Evolutionary conservation across 768 basidiomycete species (phyloP).

Genomic region (Tremella fuciformis): DNA sequence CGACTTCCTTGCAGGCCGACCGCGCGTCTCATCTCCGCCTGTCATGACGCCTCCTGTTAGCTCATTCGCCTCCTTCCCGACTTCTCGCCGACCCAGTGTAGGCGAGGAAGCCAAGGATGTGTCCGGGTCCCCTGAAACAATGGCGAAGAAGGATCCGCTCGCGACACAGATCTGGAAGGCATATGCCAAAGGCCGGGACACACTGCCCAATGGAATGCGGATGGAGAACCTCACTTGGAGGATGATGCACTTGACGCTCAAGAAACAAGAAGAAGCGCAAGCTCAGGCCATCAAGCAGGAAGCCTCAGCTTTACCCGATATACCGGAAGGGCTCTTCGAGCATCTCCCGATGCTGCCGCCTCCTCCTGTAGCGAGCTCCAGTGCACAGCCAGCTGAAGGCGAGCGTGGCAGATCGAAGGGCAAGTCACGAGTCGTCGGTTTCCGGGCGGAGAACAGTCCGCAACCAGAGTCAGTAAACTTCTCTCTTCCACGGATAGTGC

Average conservation of each 20-base stretch:
- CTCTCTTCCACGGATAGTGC: conserved; percentile 53
- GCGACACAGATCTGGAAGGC: conserved; percentile 97
- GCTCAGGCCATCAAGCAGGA: conserved; percentile 14
- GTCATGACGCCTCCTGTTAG: conserved; percentile 8
- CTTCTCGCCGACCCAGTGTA: conserved; percentile 32
- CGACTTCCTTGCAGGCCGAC: conserved; percentile 39
- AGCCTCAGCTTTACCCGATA: conserved; percentile 12
- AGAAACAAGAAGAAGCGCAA: conserved; percentile 58
- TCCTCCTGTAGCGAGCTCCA: not conserved
- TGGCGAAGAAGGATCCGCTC: conserved; percentile 71
- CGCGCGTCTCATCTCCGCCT: conserved; percentile 19
- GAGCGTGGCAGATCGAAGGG: conserved; percentile 49
- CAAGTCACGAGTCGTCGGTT: conserved; percentile 49
- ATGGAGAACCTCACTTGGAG: conserved; percentile 99
- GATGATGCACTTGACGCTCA: conserved; percentile 93
- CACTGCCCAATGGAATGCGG: conserved; percentile 81
- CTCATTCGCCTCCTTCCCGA: conserved; percentile 20
- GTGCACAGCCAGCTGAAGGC: conserved; percentile 35
- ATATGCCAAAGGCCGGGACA: conserved; percentile 86
- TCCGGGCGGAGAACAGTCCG: conserved; percentile 36
- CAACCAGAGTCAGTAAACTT: conserved; percentile 59
- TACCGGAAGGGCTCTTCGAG: too few relatives aligned
- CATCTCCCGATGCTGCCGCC: too few relatives aligned
- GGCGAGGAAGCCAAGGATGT: conserved; percentile 20
- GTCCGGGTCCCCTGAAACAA: conserved; percentile 27